Evolutionary conservation across 352 stramenopile genomes (phyloP), one percentile per base, ranked within the genome.

Genomic region (Phytophthora constricta): DNA sequence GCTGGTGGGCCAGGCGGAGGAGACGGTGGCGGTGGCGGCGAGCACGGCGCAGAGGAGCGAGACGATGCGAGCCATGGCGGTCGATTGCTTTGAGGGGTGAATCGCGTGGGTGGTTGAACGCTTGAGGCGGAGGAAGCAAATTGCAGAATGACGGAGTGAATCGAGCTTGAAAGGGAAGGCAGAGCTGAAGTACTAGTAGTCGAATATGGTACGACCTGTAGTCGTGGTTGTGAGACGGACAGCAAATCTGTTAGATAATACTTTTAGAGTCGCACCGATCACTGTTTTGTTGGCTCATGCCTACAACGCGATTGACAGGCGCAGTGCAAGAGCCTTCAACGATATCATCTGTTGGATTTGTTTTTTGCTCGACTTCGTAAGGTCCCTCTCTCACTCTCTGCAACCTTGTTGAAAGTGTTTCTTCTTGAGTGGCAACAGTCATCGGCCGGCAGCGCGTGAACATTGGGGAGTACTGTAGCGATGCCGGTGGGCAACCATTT

Each of bases 1-100:
- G 47, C 50, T 61, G 33, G 49, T 69, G 27, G 66, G 66, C 66
- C 66, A 74, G 17, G 52, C 62, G 11, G 53, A 55, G 46, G 54
- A 53, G 37, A 70, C 39, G 19, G 53, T 42, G 23, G 61, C 52
- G 53, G 60, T 49, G 45, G 62, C 46, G 34, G 55, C 54, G 33
- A 70, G 3, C 2, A 54, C 51, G 22, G 52, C 52, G 43, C 53
- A 62, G 28, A 69, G 14, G 19, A 69, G 52, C 17, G 61, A 63
- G 33, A 58, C 1, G 46, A 53, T 58, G 33, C 55, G 53, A 42
- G 55, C 16, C 61, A 69, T 69, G 34, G 22, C 23, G 25, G 25
- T 4, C 19, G n/a, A 19, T 13, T 42, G 8, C 3, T 49, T n/a
- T 31, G 23, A n/a, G 31, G 10, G n/a, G 34, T 19, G 28, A 23